phyloP scores from a whole-genome alignment of 768 basidiomycete genomes.

The Boletus rufocinnamomeus region DNA sequence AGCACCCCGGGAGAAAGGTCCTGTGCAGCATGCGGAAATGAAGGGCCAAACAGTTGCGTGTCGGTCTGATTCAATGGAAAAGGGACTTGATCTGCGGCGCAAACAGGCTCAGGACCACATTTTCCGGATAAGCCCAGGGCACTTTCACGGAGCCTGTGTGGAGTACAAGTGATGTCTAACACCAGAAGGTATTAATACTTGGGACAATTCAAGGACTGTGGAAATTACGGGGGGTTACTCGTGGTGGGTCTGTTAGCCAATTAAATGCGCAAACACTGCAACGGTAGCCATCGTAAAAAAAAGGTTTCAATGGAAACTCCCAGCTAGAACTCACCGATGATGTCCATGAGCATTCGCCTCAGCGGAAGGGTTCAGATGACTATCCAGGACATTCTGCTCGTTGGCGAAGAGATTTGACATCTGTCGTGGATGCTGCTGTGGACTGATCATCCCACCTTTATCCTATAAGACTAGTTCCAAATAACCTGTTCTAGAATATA shows the following conservation, averaged over 20 bases:
- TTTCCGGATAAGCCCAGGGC: not conserved
- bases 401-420: not conserved
- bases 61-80: not conserved
- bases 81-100: not conserved
- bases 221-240: not conserved
- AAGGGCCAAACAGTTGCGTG: not conserved
- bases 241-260: not conserved
- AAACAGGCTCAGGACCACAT: not conserved
- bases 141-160: not conserved
- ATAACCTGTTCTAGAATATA: not conserved
- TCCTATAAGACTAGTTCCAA: not conserved
- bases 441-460: not conserved
- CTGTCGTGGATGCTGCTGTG: not conserved
- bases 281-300: not conserved
- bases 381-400: not conserved
- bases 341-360: not conserved
- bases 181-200: not conserved
- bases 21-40: not conserved
- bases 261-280: not conserved
- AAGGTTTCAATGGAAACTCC: not conserved
- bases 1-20: not conserved
- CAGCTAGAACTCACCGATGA: not conserved
- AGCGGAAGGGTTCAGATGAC: not conserved
- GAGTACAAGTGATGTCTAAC: not conserved
- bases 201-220: not conserved